These are phyloP conservation scores for Tremellales sp. DNA, from an alignment of 1,284 basidiomycete species.

Conservation along the genomic window DNA sequence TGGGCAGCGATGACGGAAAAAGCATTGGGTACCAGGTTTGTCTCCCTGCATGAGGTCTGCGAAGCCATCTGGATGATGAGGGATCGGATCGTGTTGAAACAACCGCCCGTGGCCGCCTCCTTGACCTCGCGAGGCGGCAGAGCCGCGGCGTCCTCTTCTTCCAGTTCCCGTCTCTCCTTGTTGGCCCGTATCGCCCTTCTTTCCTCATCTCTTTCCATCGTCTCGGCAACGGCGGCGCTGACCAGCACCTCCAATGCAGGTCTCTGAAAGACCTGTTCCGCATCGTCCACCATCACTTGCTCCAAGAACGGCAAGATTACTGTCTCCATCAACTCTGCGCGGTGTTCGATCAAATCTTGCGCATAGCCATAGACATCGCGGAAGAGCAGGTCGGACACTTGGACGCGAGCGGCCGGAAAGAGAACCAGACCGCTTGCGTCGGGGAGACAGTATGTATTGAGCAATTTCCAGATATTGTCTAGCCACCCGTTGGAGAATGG, in stretches of 20 bases:
- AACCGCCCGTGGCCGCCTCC: conserved; percentile 30
- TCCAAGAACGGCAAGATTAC: conserved; percentile 51
- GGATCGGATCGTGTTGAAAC: conserved; percentile 42
- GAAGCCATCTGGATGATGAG: conserved; percentile 43
- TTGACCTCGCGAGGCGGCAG: conserved; percentile 27
- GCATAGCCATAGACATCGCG: conserved; percentile 48
- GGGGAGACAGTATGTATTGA: conserved; percentile 46
- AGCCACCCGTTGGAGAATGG: conserved; percentile 53
- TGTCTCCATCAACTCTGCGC: conserved; percentile 44
- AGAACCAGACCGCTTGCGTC: conserved; percentile 14
- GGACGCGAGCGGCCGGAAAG: conserved; percentile 32
- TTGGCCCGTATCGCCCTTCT: conserved; percentile 23
- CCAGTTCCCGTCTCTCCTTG: conserved; percentile 21
- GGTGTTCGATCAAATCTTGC: conserved; percentile 45
- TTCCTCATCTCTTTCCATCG: conserved; percentile 45
- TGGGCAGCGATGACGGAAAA: background rate
- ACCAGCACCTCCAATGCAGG: conserved; percentile 44
- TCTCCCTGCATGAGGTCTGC: conserved; percentile 35
- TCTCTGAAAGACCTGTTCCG: conserved; percentile 41
- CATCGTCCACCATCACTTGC: conserved; percentile 41
- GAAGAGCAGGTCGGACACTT: conserved; percentile 46
- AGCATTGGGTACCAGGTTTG: background rate
- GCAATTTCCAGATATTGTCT: conserved; percentile 48
- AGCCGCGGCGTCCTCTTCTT: conserved; percentile 33
- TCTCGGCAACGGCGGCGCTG: conserved; percentile 47